phyloP scores from a whole-genome alignment of 192 early-diverging fungal species.

The Entomortierella parvispora region DNA sequence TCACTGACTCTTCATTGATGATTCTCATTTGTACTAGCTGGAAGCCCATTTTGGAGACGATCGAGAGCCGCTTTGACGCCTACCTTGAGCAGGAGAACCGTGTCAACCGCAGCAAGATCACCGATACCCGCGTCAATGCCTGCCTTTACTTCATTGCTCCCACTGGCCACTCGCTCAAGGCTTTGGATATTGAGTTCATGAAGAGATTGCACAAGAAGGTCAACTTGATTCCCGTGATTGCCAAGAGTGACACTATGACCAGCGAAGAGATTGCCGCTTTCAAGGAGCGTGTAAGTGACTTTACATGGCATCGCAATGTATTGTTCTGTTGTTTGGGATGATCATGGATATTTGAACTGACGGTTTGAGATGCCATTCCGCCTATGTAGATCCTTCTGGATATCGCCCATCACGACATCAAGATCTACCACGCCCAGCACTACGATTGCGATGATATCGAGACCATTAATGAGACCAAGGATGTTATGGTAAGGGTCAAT shows the following conservation, averaged over 20 bases:
- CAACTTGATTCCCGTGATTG: constrained; percentile 90
- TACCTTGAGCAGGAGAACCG: constrained; percentile 96
- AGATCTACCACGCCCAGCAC: constrained; percentile 86
- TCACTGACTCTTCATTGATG: too few species aligned
- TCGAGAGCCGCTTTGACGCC: constrained; percentile 94
- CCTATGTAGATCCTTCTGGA: constrained; percentile 71
- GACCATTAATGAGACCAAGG: constrained; percentile 82
- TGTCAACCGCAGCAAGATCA: constrained; percentile 87
- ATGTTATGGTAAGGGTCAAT: constrained; percentile 69
- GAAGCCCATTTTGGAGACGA: constrained; percentile 98
- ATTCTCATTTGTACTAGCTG: constrained; percentile 65
- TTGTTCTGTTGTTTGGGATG: not conserved
- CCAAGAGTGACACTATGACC: constrained; percentile 92
- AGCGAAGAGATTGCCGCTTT: constrained; percentile 81
- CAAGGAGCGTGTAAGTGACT: constrained; percentile 77
- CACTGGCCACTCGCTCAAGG: constrained; percentile 92
- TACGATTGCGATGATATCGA: constrained; percentile 89
- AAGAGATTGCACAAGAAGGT: constrained; percentile 87
- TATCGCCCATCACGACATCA: constrained; percentile 85
- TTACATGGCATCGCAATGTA: not conserved
- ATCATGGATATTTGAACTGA: not conserved
- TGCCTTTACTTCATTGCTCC: constrained; percentile 98
- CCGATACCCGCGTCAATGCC: constrained; percentile 94
- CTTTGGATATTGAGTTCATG: constrained; percentile 97
- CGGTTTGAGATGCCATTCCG: not conserved